phyloP scores from a whole-genome alignment of 202 grass and related monocot genomes.

The Setaria italica region DNA sequence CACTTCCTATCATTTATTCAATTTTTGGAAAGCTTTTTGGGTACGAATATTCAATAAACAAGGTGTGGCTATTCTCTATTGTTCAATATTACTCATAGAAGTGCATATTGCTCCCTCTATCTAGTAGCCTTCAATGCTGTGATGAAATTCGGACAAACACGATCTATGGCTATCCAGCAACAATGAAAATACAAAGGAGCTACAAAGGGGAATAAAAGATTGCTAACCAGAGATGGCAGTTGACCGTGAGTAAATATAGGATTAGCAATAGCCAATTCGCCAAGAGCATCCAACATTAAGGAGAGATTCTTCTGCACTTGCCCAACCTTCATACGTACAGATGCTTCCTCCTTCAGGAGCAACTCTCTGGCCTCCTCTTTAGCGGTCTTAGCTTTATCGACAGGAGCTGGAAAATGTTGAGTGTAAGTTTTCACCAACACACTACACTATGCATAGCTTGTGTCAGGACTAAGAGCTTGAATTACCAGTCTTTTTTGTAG shows the following conservation, averaged over 20 bases:
- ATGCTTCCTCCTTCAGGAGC: slow-evolving; percentile 87
- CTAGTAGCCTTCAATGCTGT: neutral
- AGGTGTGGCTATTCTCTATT: neutral
- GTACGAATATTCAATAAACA: slow-evolving; percentile 7
- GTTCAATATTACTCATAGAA: slow-evolving; percentile 6
- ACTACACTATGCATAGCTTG: slow-evolving; percentile 23
- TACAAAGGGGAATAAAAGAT: slow-evolving; percentile 32
- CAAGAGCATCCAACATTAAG: slow-evolving; percentile 82
- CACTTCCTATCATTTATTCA: slow-evolving; percentile 1
- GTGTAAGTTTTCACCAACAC: slow-evolving; percentile 36
- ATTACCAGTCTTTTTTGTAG: slow-evolving; percentile 77
- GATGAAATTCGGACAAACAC: slow-evolving; percentile 19
- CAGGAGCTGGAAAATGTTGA: slow-evolving; percentile 56
- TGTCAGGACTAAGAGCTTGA: slow-evolving; percentile 29
- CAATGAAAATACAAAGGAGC: neutral
- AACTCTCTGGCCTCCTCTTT: slow-evolving; percentile 97
- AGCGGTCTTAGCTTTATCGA: slow-evolving; percentile 86
- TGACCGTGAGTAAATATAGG: slow-evolving; percentile 93
- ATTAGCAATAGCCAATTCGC: slow-evolving; percentile 91
- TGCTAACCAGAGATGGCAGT: slow-evolving; percentile 82
- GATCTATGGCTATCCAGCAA: neutral
- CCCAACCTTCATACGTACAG: slow-evolving; percentile 71
- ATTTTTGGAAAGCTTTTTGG: slow-evolving; percentile 15
- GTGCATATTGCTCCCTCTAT: neutral
- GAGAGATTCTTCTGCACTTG: slow-evolving; percentile 87